Base-by-base conservation (phyloP, 2,329 filamentous ascomycete species). In the Hymenoscyphus linearis region DNA sequence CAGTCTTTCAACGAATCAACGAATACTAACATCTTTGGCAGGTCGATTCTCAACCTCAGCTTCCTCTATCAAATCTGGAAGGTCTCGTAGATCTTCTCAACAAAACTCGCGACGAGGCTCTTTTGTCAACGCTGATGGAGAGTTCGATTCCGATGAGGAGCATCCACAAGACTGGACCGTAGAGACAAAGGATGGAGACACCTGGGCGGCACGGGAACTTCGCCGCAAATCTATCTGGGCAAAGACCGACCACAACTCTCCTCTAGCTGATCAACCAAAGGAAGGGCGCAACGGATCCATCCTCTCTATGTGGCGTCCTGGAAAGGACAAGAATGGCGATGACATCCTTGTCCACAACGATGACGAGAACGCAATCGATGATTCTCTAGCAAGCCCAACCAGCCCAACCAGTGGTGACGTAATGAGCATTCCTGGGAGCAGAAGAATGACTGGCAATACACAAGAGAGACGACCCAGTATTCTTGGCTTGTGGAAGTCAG, bases 141-240 rank as follows among this genome's bases (percentile, higher is more conserved):
- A 57, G 25, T 37, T 47, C 36, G 55, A 57, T 13, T 36, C 40
- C 31, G 40, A 58, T n/a, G 58, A 60, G 18, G 59, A 58, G 25
- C 59, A 61, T 22, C 34, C 44, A 54, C 59, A 61, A 55, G 59
- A 61, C 36, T 61, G 59, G 59, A 47, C 59, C 2, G 40, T 54
- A 14, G 57, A 55, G 12, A 61, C 59, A 2, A 50, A 54, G 5
- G 59, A 61, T 4, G 47, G 50, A 34, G 59, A 61, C 16, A 52
- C 59, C 6, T 61, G 59, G 59, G 59, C 59, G 10, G 25, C 44
- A 27, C 59, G 55, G n/a, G 55, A 61, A 55, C 44, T 40, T 9
- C 35, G 58, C 26, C 58, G 58, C n/a, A 47, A 53, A 14, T 47
- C 52, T 2, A 36, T 60, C 37, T 60, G 58, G 58, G 35, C 58